phyloP scores from a whole-genome alignment of 352 stramenopile genomes.

The Phytophthora cryptogea region DNA sequence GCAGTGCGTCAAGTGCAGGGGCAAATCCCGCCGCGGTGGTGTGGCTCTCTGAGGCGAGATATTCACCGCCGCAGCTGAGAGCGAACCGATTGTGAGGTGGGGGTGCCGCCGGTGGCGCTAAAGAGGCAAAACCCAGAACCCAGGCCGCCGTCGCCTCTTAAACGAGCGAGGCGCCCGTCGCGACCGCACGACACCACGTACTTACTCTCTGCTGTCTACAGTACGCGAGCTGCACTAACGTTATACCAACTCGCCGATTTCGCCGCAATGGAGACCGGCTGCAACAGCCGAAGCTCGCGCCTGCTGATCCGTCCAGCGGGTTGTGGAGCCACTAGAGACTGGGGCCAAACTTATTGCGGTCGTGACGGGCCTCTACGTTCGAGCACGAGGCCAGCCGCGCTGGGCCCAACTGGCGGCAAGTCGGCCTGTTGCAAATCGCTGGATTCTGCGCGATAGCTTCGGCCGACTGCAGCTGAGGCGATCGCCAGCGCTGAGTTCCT shows the following conservation, averaged over 20 bases:
- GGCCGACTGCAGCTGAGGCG: not conserved
- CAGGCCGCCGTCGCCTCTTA: not conserved
- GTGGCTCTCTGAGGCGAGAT: not conserved
- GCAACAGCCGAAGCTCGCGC: slow-evolving; percentile 4
- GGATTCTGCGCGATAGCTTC: slow-evolving; percentile 33
- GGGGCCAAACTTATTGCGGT: slow-evolving; percentile 21
- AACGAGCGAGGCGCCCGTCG: slow-evolving; percentile 1
- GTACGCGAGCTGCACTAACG: not conserved
- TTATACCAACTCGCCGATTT: no score
- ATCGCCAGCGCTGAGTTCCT: not conserved
- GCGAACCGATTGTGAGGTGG: not conserved
- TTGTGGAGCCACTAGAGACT: slow-evolving; percentile 13
- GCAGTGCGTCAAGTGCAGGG: not conserved
- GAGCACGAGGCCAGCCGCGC: slow-evolving; percentile 1
- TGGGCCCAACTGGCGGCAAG: slow-evolving; percentile 18
- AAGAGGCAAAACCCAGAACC: not conserved
- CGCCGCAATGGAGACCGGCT: not conserved
- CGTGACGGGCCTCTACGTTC: slow-evolving; percentile 1
- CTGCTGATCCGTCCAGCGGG: slow-evolving; percentile 34
- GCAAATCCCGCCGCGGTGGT: not conserved
- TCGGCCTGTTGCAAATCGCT: slow-evolving; percentile 11
- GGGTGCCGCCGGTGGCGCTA: not conserved
- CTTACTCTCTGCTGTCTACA: not conserved
- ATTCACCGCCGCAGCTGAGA: not conserved
- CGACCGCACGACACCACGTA: slow-evolving; percentile 23